Evolutionary conservation across 371 early-diverging fungal genomes (phyloP), one percentile per base, ranked within the genome.

Genomic region (Mucor piriformis): DNA sequence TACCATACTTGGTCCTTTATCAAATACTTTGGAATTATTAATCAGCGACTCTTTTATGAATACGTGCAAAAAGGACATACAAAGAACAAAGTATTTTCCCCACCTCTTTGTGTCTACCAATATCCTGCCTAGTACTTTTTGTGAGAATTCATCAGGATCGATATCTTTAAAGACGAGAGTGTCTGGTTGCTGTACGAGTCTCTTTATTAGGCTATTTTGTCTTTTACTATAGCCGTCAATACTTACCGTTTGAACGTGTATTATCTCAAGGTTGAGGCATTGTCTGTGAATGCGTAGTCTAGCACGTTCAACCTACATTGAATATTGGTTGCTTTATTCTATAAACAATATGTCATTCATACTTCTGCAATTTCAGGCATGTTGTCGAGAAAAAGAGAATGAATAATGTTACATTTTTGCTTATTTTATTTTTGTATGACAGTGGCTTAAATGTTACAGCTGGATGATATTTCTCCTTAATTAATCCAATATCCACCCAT

Each of bases 21-120:
- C 69, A 29, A 81, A 55, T 24, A 71, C 79, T 71, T 37, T 13
- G 20, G 6, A 43, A 24, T 24, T 15, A 40, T 23, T 27, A 16
- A 25, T 32, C 13, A 35, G 32, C 23, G 6, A 23, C 13, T 13
- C 46, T 48, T 24, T 40, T 35, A 13, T 25, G n/a, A 7, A 27
- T 61, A 77, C 80, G n/a, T 16, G 38, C 16, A 38, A n/a, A 3
- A 15, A n/a, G 15, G 15, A 38, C 15, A 8, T 42, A 42, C 42
- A 6, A 18, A 79, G 44, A 21, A 74, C 54, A 64, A 86, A 87
- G 43, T 78, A 71, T 69, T 89, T 89, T 21, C 89, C 89, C 53
- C 76, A 64, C 42, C 89, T 70, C 40, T 77, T 77, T 8, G 85
- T 82, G 46, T 72, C 81, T 6, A 70, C 63, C 0, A 89, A 63